Evolutionary conservation across 495 filamentous ascomycete genomes (phyloP).

Genomic region (Chaetomium tenue): DNA sequence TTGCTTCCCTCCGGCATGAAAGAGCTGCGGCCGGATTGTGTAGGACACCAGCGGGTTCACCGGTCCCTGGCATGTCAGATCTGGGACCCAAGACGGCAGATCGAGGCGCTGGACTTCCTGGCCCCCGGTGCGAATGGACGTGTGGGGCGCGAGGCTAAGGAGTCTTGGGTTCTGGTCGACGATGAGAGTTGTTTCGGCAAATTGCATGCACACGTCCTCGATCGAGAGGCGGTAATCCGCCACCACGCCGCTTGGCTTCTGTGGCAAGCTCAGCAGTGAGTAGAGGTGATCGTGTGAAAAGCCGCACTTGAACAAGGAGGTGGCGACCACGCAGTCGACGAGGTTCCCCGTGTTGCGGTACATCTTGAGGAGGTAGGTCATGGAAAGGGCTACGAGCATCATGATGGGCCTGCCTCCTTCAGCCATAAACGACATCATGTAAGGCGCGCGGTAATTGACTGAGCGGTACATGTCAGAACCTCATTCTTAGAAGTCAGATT

Average conservation of each 20-base stretch:
- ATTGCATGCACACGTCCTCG: conserved; percentile 16
- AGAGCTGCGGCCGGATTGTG: conserved; percentile 30
- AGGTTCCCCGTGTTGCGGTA: conserved; percentile 1
- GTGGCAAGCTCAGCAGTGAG: conserved; percentile 20
- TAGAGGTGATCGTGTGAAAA: conserved; percentile 19
- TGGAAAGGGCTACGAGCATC: conserved; percentile 19
- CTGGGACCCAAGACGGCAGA: conserved; percentile 35
- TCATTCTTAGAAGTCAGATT: neutral
- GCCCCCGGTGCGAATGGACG: neutral
- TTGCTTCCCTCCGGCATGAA: conserved; percentile 23
- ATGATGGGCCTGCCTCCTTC: neutral
- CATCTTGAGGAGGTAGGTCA: conserved; percentile 16
- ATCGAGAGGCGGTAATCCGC: conserved; percentile 16
- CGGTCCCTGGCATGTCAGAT: conserved; percentile 22
- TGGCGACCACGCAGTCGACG: conserved; percentile 11
- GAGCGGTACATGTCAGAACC: neutral
- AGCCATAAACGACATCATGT: conserved; percentile 13
- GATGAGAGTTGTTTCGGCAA: conserved; percentile 11
- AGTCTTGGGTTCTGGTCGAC: conserved; percentile 7
- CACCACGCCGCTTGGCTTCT: conserved; percentile 5
- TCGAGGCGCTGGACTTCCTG: neutral
- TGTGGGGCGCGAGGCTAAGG: conserved; percentile 16
- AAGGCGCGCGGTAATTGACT: conserved; percentile 4
- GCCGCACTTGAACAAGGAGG: conserved; percentile 18
- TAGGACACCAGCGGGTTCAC: conserved; percentile 26